phyloP scores from a whole-genome alignment of 2,329 filamentous ascomycete species.

The Cladosporium sp. region DNA sequence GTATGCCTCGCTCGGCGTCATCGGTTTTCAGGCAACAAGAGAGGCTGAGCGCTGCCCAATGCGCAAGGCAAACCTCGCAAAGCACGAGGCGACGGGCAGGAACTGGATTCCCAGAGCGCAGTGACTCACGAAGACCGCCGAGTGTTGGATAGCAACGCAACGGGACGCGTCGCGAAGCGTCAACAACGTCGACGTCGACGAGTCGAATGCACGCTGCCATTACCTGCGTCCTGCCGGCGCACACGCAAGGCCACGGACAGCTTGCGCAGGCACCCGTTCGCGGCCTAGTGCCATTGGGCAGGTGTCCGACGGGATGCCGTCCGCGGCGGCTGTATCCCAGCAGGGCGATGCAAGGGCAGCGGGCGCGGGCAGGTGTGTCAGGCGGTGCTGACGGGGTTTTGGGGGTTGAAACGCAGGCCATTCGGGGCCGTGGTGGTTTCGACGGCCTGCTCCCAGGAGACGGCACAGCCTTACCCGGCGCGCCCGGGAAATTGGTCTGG shows the following conservation, averaged over 20 bases:
- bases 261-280: conserved; percentile 4
- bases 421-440: neutral
- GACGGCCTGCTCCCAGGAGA: neutral
- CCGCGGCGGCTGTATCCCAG: neutral
- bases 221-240: neutral
- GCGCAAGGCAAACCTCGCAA: neutral
- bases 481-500: conserved; percentile 2
- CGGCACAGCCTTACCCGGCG: conserved; percentile 4
- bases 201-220: neutral
- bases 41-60: conserved; percentile 6
- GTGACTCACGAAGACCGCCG: neutral
- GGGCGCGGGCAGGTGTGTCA: neutral
- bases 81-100: neutral
- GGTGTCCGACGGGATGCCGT: neutral
- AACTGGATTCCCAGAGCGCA: neutral
- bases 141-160: conserved; percentile 1
- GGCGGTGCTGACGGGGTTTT: neutral
- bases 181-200: neutral
- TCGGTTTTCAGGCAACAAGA: conserved; percentile 4
- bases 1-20: neutral
- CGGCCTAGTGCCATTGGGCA: neutral
- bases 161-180: neutral
- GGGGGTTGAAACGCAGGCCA: neutral
- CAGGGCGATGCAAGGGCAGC: conserved; percentile 1
- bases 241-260: neutral